A percentile compares a stretch with the other conserved stretches of the same genome.
Evolutionary conservation across 306 rosid genomes (phyloP).

Genomic region (Cucurbita pepo): DNA sequence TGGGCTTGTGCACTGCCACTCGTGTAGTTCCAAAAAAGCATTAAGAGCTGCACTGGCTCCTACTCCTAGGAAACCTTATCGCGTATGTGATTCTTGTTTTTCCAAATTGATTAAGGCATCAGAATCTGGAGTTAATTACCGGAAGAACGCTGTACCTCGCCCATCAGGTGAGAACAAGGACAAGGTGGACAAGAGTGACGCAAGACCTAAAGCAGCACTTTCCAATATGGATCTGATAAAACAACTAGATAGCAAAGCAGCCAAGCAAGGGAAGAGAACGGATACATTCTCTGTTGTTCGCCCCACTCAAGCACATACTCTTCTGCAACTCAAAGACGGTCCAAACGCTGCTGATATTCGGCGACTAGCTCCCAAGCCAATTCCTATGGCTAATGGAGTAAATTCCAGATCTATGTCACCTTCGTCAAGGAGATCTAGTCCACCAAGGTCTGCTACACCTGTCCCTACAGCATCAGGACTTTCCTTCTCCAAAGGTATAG

Average conservation of each 20-base stretch:
- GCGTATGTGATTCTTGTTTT: conserved; percentile 86
- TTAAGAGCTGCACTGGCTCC: conserved; percentile 90
- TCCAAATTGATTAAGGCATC: conserved; percentile 50
- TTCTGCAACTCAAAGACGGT: conserved; percentile 77
- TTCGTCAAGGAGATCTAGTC: conserved; percentile 76
- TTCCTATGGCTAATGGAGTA: conserved; percentile 51
- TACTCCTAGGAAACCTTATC: conserved; percentile 82
- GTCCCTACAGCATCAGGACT: conserved; percentile 88
- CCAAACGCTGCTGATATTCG: conserved; percentile 53
- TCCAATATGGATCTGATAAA: conserved; percentile 91
- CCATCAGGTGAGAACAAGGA: conserved; percentile 89
- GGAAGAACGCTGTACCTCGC: conserved; percentile 62
- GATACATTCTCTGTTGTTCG: conserved; percentile 73
- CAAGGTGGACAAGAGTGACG: conserved; percentile 72
- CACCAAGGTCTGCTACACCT: conserved; percentile 94
- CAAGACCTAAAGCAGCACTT: conserved; percentile 58
- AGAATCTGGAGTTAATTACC: conserved; percentile 42
- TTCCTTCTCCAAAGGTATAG: conserved; percentile 68
- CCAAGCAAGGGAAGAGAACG: conserved; percentile 83
- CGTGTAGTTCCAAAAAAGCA: conserved; percentile 86
- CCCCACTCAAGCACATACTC: conserved; percentile 51
- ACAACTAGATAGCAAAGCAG: conserved; percentile 87
- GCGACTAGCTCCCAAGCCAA: conserved; percentile 59
- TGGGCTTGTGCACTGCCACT: conserved; percentile 88
- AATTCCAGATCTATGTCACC: conserved; percentile 88